Percentiles rank a stretch among this genome's conserved stretches.
Conservation (phyloP, 1,139 yeast genomes). For the Candida pseudocylindracea region DNA sequence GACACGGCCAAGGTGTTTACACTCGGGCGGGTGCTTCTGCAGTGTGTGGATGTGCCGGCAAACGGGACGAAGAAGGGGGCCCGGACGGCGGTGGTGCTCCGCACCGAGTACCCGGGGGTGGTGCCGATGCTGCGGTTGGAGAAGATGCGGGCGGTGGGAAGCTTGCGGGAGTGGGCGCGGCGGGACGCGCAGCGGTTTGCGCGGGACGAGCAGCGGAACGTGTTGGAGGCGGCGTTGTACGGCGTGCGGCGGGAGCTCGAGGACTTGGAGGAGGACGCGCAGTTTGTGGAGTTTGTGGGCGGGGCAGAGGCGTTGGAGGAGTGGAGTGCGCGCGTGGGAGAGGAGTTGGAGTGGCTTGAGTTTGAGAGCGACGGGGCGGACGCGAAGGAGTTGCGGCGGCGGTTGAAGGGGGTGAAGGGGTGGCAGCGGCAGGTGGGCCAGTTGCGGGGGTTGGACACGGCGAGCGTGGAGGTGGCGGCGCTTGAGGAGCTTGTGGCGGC, state of each 20-base stretch:
- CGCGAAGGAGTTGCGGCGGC: background rate
- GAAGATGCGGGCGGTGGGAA: no score
- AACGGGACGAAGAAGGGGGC: no score
- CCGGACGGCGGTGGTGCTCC: no score
- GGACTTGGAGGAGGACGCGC: slow-evolving; percentile 13
- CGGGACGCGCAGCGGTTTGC: slow-evolving; percentile 24
- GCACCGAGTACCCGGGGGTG: no score
- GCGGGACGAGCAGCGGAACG: slow-evolving; percentile 26
- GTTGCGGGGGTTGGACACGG: background rate
- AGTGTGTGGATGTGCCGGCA: no score
- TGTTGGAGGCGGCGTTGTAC: slow-evolving; percentile 35
- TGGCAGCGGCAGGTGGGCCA: no score
- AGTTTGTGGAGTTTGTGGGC: slow-evolving; percentile 12
- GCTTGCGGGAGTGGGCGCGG: background rate
- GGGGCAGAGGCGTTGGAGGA: slow-evolving; percentile 11
- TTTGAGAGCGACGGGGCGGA: slow-evolving; percentile 10
- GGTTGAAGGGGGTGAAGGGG: background rate
- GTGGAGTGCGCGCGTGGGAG: slow-evolving; percentile 12
- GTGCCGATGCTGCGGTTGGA: no score
- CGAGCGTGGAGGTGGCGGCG: background rate
- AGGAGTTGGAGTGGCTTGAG: slow-evolving; percentile 60
- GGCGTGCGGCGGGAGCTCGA: slow-evolving; percentile 29
- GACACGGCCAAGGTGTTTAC: no score
- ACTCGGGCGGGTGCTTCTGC: no score
- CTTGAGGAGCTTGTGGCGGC: background rate